Evolutionary conservation across 805 yeast species (phyloP).

Genomic region (Yamadazyma scolyti): DNA sequence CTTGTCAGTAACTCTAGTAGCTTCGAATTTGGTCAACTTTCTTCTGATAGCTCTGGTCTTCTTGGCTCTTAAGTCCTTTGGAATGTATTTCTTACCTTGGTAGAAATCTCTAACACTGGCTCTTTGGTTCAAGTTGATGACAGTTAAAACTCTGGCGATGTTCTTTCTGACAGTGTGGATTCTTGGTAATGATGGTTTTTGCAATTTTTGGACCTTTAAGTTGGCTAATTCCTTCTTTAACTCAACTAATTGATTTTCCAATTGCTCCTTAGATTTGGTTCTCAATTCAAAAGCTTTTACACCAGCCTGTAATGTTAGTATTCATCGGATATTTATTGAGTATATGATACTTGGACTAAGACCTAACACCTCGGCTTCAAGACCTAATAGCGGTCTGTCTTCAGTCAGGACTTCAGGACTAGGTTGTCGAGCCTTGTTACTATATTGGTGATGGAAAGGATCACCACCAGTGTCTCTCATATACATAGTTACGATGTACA

Average conservation of each 20-base stretch:
- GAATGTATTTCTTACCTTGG: constrained; percentile 92
- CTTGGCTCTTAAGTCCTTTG: constrained; percentile 99
- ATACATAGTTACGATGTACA: no score
- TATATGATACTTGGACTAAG: no score
- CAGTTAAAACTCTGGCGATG: constrained; percentile 96
- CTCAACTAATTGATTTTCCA: constrained; percentile 90
- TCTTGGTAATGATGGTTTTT: constrained; percentile 91
- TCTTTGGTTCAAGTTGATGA: constrained; percentile 96
- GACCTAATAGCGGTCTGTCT: no score
- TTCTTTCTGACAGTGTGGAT: constrained; percentile 96
- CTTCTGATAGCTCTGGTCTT: constrained; percentile 99
- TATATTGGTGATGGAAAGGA: no score
- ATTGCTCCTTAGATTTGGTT: constrained; percentile 95
- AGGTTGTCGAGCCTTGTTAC: no score
- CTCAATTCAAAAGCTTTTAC: constrained; percentile 95
- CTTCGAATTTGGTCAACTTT: constrained; percentile 85
- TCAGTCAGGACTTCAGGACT: no score
- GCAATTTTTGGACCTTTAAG: constrained; percentile 93
- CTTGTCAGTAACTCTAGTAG: constrained; percentile 76
- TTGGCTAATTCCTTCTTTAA: constrained; percentile 94
- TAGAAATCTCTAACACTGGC: constrained; percentile 91
- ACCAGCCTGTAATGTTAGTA: constrained; percentile 56
- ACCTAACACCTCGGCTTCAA: no score
- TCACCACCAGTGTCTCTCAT: no score
- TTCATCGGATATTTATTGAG: background rate